These are phyloP conservation scores for Dissophora ornata DNA, from an alignment of 192 early-diverging fungal genomes.

Conservation along the genomic window DNA sequence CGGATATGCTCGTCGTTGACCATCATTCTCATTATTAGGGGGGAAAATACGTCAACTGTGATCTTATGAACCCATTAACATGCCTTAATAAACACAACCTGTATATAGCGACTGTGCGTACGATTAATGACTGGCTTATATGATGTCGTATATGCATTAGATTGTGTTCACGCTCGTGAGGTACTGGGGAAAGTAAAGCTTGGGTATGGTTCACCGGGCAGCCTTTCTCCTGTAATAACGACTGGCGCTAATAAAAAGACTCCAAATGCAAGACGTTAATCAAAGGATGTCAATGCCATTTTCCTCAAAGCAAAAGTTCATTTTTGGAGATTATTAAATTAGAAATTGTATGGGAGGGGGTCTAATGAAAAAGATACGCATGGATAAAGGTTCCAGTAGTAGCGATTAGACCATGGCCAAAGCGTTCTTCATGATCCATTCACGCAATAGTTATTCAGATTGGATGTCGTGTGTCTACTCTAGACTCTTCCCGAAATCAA, in stretches of 20 bases:
- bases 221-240: conserved; percentile 23
- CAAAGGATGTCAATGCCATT: neutral
- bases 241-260: conserved; percentile 16
- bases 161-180: conserved; percentile 1
- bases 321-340: too few species aligned
- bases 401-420: too few species aligned
- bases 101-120: neutral
- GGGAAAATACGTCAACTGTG: too few species aligned
- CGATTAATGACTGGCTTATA: neutral
- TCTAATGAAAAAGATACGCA: too few species aligned
- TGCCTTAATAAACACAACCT: neutral
- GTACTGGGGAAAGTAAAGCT: conserved; percentile 27
- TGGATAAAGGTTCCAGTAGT: too few species aligned
- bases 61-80: too few species aligned
- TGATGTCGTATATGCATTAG: neutral
- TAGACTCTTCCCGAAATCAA: too few species aligned
- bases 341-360: too few species aligned
- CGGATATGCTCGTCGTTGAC: conserved; percentile 42
- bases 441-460: too few species aligned
- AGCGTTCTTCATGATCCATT: too few species aligned
- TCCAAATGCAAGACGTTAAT: too few species aligned
- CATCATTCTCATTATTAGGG: neutral
- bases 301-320: neutral
- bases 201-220: conserved; percentile 17
- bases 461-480: too few species aligned